phyloP scores from a whole-genome alignment of 768 basidiomycete species.

The Pluteus cervinus region DNA sequence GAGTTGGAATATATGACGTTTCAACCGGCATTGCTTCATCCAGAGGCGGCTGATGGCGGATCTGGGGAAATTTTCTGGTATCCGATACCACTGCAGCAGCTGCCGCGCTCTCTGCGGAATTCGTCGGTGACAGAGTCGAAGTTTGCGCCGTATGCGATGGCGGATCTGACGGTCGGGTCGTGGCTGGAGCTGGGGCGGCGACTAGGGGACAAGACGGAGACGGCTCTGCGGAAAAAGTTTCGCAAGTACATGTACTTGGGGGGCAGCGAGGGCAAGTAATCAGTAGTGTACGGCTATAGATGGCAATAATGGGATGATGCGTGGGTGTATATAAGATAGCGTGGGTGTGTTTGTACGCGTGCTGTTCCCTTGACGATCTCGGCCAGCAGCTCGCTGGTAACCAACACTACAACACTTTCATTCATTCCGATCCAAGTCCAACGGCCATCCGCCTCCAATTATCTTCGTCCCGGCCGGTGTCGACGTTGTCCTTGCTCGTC shows the following conservation, averaged over 20 bases:
- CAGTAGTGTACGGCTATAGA: conserved; percentile 1
- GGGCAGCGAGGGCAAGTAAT: conserved; percentile 20
- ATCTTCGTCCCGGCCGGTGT: no score
- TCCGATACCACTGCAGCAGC: conserved; percentile 49
- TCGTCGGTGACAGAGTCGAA: conserved; percentile 35
- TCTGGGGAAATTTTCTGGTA: conserved; percentile 27
- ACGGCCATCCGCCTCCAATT: conserved; percentile 27
- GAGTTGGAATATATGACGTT: conserved; percentile 79
- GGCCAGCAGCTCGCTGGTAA: conserved; percentile 11
- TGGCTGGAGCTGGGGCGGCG: conserved; percentile 65
- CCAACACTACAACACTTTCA: no score
- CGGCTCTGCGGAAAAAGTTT: conserved; percentile 59
- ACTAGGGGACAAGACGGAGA: conserved; percentile 46
- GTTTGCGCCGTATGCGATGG: conserved; percentile 67
- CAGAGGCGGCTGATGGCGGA: conserved; percentile 15
- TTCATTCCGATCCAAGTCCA: conserved; percentile 11
- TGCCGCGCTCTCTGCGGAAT: conserved; percentile 44
- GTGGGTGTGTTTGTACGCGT: conserved; percentile 6
- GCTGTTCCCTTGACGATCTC: conserved; percentile 40
- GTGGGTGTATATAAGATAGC: no score
- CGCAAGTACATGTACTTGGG: conserved; percentile 71
- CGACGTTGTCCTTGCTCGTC: no score
- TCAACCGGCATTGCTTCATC: conserved; percentile 34
- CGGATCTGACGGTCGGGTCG: conserved; percentile 71
- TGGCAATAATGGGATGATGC: conserved; percentile 5